Base-by-base conservation (phyloP, 1,284 basidiomycete species). In the Spongispora temasekensis region DNA sequence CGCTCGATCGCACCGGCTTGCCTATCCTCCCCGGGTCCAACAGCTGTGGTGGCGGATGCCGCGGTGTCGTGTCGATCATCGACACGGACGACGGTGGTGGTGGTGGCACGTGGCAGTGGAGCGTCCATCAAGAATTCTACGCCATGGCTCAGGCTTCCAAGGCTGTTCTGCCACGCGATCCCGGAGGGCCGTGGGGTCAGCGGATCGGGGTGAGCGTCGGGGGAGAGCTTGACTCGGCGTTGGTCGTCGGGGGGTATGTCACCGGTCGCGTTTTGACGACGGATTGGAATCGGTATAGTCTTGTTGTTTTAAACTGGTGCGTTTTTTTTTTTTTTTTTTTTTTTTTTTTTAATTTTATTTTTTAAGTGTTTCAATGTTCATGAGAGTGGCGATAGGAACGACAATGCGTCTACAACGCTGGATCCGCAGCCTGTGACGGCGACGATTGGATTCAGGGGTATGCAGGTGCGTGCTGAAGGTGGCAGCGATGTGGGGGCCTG, bases 81-180 rank as follows among this genome's bases (percentile, higher is more conserved):
- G n/a, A n/a, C n/a, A n/a, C n/a, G n/a, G n/a, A n/a, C n/a, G n/a
- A n/a, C n/a, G n/a, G n/a, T n/a, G n/a, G 89, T 67, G 83, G 75
- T 58, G 82, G 83, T 61, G 86, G 86, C 7, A 81, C 76, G 55
- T 91, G n/a, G n/a, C n/a, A n/a, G n/a, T n/a, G 84, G 70, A 81
- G 75, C 40, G 75, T 86, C 28, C 90, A 91, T 68, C 88, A 91
- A 73, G 90, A 91, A 73, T 90, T 88, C 74, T 91, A 89, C 62
- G 74, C 85, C 0, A 88, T 91, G 83, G 88, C 87, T 2, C 89
- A 91, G 60, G 85, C 85, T 0, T 88, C 87, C 23, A 89, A 89
- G 68, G 90, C 88, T 1, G 81, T 89, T 63, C 76, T 88, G 21
- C 90, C 90, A 0, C 83, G 84, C 56, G 90, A 91, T 56, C 67